These are phyloP conservation scores for Backusella luteola DNA, from an alignment of 192 early-diverging fungal species.

Conservation along the genomic window DNA sequence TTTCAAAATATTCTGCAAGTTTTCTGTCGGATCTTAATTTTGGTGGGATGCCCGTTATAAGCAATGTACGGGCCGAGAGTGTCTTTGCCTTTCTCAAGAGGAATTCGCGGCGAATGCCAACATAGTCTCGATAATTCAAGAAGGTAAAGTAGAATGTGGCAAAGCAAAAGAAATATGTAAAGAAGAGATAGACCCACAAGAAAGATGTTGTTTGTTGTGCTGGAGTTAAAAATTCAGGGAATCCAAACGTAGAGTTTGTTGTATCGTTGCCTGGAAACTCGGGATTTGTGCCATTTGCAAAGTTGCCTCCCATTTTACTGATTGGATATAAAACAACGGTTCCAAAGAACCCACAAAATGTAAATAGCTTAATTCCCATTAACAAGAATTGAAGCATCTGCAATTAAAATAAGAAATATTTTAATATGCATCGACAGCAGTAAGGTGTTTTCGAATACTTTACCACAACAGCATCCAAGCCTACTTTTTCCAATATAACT, in stretches of 20 bases:
- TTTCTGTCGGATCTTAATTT: conserved; percentile 49
- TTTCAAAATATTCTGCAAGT: conserved; percentile 67
- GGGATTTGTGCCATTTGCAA: conserved; percentile 27
- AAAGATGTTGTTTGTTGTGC: conserved; percentile 8
- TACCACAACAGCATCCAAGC: conserved; percentile 60
- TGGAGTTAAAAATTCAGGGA: neutral
- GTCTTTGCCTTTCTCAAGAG: conserved; percentile 38
- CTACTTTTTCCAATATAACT: conserved; percentile 49
- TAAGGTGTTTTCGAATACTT: neutral
- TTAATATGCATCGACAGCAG: neutral
- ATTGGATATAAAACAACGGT: conserved; percentile 46
- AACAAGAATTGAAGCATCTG: conserved; percentile 56
- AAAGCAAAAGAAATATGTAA: conserved; percentile 56
- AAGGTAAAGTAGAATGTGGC: conserved; percentile 49
- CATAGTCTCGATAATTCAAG: conserved; percentile 51
- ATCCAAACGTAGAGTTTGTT: neutral
- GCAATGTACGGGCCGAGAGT: conserved; percentile 59
- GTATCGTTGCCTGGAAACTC: conserved; percentile 1
- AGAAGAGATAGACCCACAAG: conserved; percentile 39
- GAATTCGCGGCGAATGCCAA: conserved; percentile 44
- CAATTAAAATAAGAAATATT: neutral
- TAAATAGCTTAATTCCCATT: conserved; percentile 50
- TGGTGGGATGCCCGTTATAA: conserved; percentile 66
- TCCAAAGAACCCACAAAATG: conserved; percentile 46
- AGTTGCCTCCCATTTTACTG: conserved; percentile 37